Conservation (phyloP, 2,329 filamentous ascomycete genomes). For the Trichoderma guizhouense region DNA sequence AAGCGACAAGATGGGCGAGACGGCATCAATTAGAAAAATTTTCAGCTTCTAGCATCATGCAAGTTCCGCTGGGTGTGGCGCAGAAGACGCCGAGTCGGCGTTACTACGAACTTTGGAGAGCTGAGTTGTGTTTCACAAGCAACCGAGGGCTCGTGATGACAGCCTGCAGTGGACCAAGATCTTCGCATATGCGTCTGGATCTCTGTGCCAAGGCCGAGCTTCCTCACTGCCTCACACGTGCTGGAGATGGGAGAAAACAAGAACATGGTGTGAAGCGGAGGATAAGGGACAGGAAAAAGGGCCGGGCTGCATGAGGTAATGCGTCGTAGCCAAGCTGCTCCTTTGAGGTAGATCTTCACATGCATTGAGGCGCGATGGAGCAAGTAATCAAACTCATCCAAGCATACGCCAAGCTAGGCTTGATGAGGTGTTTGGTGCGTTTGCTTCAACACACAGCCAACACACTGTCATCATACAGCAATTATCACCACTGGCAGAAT, state of each 20-base stretch:
- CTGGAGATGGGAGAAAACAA: not conserved
- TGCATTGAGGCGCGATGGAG: not conserved
- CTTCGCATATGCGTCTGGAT: not conserved
- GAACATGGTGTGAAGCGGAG: not conserved
- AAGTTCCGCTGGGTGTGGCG: not conserved
- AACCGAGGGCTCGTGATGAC: conserved; percentile 13
- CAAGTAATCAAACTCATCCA: not conserved
- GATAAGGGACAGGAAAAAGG: not conserved
- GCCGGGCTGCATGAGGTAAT: not conserved
- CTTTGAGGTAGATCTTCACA: not conserved
- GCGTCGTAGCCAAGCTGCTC: not conserved
- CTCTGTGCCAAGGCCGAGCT: not conserved
- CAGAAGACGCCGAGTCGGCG: conserved; percentile 12
- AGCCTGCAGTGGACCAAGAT: not conserved
- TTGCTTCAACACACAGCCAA: not conserved
- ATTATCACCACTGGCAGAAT: not conserved
- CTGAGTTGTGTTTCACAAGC: conserved; percentile 11
- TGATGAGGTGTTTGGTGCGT: not conserved
- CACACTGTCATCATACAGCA: not conserved
- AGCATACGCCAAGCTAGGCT: not conserved
- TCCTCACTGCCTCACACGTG: not conserved
- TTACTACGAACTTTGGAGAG: not conserved
- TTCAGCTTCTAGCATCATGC: not conserved
- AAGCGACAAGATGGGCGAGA: not conserved
- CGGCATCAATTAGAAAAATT: not conserved